Percentiles rank a stretch among this genome's conserved stretches.
These are phyloP conservation scores for Medicago truncatula DNA, from an alignment of 306 rosid genomes.

Conservation along the genomic window MtrunA17r5.0-ANR NC_053042.1:39724001-39724500, in stretches of 20 bases:
- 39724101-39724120: constrained; percentile 90
- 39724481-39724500: neutral
- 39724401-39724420: neutral
- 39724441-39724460: no score
- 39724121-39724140: constrained; percentile 87
- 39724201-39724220: constrained; percentile 60
- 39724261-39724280: no score
- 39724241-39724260: no score
- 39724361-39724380: no score
- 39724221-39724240: neutral
- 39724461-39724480: no score
- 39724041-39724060: constrained; percentile 79
- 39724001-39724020: constrained; percentile 61
- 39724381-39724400: neutral
- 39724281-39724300: no score
- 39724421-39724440: neutral
- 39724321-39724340: no score
- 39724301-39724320: no score
- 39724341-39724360: neutral
- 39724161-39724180: constrained; percentile 92
- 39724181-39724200: constrained; percentile 76
- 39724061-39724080: constrained; percentile 78
- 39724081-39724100: constrained; percentile 91
- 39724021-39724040: constrained; percentile 75
- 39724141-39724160: constrained; percentile 85